Evolutionary conservation across 1,284 basidiomycete genomes (phyloP), one percentile per base, ranked within the genome.

Genomic region (Pseudozyma sp.): DNA sequence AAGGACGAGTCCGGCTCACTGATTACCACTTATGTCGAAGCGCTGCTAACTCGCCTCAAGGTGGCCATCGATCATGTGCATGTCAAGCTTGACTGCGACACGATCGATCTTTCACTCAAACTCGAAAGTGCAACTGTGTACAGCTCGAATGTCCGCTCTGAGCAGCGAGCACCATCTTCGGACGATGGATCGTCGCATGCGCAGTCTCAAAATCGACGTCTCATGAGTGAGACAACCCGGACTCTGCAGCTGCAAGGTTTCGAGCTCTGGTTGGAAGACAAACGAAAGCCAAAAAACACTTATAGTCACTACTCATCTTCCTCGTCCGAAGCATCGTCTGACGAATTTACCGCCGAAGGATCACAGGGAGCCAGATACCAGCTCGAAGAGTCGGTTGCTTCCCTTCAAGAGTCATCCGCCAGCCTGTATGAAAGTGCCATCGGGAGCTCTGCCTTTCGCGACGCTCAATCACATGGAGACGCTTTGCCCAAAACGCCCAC

Each of bases 21-120:
- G 42, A 62, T 80, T 12, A 67, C 71, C 3, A 57, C 66, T 6
- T 68, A 78, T 19, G 73, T 82, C 10, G 79, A 82, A 34, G 64
- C 64, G 1, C 64, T 82, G 5, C 54, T 82, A 14, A 57, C 74
- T 14, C 59, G 80, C 5, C 65, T 82, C 21, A 77, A 76, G 43
- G 56, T 82, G 16, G 19, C 57, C 18, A 43, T 80, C 42, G 39
- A 61, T 5, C 45, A 69, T 11, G 57, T 71, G 7, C 51, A 66
- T 0, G 21, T 80, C 14, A 58, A 55, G 21, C 43, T 77, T 9
- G 19, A 48, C 5, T 67, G 53, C 6, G 64, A 70, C n/a, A 19
- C 45, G 0, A 39, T 64, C 18, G 62, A 59, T 19, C 62, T 74
- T 38, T 66, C 62, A 5, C n/a, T 75, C 43, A 59, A 55, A 38